phyloP scores from a whole-genome alignment of 345 rosid species.

The Noccaea bulbosa region DNA sequence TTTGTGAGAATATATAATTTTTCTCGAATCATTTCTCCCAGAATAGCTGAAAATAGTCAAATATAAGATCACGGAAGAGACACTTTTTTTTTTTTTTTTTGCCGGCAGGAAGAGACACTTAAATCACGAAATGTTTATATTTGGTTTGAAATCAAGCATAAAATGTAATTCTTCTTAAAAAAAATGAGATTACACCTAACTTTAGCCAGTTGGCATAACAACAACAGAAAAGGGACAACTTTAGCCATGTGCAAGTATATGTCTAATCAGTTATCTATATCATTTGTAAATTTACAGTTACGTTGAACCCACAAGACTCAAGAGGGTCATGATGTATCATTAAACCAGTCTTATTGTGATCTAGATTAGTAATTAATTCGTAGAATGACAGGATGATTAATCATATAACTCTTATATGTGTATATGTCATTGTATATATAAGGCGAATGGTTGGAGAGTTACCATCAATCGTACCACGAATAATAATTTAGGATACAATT shows the following conservation, averaged over 20 bases:
- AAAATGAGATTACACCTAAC: slow-evolving; percentile 16
- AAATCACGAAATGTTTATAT: background rate
- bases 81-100: too few relatives aligned
- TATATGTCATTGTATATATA: background rate
- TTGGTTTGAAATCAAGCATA: background rate
- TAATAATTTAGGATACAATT: background rate
- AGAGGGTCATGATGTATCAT: slow-evolving; percentile 8
- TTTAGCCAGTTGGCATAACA: slow-evolving; percentile 32
- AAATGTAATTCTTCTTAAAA: background rate
- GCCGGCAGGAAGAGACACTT: too few relatives aligned
- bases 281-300: slow-evolving; percentile 15
- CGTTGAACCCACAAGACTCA: background rate
- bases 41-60: background rate
- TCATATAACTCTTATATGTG: background rate
- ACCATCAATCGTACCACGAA: background rate
- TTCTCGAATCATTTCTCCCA: too few relatives aligned
- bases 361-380: slow-evolving; percentile 2
- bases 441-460: slow-evolving; percentile 3
- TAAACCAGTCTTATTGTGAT: slow-evolving; percentile 7
- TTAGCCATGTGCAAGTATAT: slow-evolving; percentile 38
- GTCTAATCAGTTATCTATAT: slow-evolving; percentile 20
- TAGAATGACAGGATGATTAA: slow-evolving; percentile 20
- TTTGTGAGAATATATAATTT: too few relatives aligned
- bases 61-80: too few relatives aligned
- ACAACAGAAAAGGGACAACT: slow-evolving; percentile 21